Base-by-base conservation (phyloP, 805 yeast species). In the Wickerhamomyces canadensis region DNA sequence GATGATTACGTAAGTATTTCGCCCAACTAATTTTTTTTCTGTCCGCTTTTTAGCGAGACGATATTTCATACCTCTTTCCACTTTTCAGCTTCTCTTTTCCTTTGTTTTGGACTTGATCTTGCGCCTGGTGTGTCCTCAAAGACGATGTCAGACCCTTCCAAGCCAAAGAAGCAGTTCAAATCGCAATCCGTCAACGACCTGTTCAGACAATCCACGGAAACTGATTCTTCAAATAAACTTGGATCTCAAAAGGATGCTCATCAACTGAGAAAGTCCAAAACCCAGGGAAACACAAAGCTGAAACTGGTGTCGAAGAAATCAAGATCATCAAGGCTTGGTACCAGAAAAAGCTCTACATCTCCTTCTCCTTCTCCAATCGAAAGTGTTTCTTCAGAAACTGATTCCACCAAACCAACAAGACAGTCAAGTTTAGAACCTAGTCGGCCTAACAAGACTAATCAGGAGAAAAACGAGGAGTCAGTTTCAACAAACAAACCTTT, bases 101-200 rank as follows among this genome's bases (percentile, higher is more conserved):
- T n/a, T n/a, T n/a, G n/a, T n/a, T n/a, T n/a, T n/a, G n/a, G n/a
- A n/a, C n/a, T n/a, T n/a, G n/a, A n/a, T n/a, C n/a, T n/a, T n/a
- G n/a, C n/a, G n/a, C n/a, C n/a, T n/a, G n/a, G n/a, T n/a, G n/a
- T n/a, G n/a, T n/a, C n/a, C n/a, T n/a, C n/a, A n/a, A n/a, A 22
- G 24, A 22, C 11, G 11, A 22, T 22, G 24, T 8, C 31, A 12
- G 31, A 28, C 10, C n/a, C n/a, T n/a, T n/a, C n/a, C n/a, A 45
- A 44, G 30, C 54, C 56, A 4, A 53, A 52, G 41, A 52, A 50
- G 31, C 52, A 50, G 40, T 53, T 53, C 47, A 53, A 53, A 40
- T 53, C 58, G 9, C 55, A 53, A 38, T 50, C 55, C 2, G 58
- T 53, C 19, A 53, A 53, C 41, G 47, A 41, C 25, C 28, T 53